Percentiles rank a stretch among this genome's conserved stretches.
phyloP scores from a whole-genome alignment of 306 rosid species.

The Trifolium pratense region DNA sequence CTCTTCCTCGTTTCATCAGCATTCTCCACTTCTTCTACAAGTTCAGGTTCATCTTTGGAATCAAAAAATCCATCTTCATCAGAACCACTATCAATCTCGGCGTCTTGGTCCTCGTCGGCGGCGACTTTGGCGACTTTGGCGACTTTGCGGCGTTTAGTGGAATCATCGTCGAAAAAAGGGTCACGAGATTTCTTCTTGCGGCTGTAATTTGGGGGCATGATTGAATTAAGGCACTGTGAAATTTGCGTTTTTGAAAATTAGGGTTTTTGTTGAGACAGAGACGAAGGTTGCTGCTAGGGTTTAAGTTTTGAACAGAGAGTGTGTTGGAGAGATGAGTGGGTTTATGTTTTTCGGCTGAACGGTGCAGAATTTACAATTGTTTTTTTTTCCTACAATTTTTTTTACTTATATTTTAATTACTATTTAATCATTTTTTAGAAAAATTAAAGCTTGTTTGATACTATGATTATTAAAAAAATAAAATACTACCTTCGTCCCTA shows the following conservation, averaged over 20 bases:
- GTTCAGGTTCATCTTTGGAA: constrained; percentile 6
- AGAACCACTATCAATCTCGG: constrained; percentile 66
- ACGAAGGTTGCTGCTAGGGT: not conserved
- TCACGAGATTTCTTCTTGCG: constrained; percentile 59
- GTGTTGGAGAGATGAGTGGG: not conserved
- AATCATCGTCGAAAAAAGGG: constrained; percentile 62
- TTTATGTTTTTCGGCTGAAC: not conserved
- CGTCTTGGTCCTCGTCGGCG: constrained; percentile 42
- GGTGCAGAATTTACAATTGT: constrained; percentile 1
- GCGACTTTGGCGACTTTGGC: constrained; percentile 46
- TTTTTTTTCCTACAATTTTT: not conserved
- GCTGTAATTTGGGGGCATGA: constrained; percentile 48
- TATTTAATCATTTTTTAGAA: too few species aligned
- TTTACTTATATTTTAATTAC: not conserved
- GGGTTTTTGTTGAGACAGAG: constrained; percentile 39
- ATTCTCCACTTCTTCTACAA: constrained; percentile 44
- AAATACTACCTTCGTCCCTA: too few species aligned
- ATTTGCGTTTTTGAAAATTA: not conserved
- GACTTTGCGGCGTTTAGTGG: constrained; percentile 63
- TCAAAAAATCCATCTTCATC: constrained; percentile 53
- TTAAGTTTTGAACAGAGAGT: not conserved
- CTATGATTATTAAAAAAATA: too few species aligned
- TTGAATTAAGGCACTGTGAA: not conserved
- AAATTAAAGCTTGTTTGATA: too few species aligned
- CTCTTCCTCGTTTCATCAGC: constrained; percentile 74